These are phyloP conservation scores for Solanum lignicaule DNA, from an alignment of 257 asterid species.

Conservation along the genomic window DNA sequence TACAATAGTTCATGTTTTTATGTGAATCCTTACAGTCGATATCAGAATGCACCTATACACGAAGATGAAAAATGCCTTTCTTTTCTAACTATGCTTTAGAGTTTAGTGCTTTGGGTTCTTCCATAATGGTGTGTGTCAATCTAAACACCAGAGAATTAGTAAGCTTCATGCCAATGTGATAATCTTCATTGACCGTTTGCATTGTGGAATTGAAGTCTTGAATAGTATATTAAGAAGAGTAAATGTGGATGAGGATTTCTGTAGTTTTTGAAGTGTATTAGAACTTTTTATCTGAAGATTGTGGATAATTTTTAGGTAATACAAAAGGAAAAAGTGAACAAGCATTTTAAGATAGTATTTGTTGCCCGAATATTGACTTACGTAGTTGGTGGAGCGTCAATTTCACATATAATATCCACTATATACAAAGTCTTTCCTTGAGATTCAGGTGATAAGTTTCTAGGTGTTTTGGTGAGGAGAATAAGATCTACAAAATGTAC, in stretches of 20 bases:
- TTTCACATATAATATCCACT: background rate
- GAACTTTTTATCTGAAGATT: background rate
- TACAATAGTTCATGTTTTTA: background rate
- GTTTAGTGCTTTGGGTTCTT: background rate
- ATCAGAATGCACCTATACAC: background rate
- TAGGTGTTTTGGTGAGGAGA: background rate
- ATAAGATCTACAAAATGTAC: background rate
- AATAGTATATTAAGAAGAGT: background rate
- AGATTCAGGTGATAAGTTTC: background rate
- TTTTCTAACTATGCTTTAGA: background rate
- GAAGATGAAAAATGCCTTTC: background rate
- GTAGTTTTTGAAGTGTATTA: background rate
- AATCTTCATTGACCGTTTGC: background rate
- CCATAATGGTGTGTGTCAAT: conserved; percentile 8
- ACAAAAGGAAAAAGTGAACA: background rate
- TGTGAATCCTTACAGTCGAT: background rate
- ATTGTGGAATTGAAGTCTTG: background rate
- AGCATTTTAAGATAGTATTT: background rate
- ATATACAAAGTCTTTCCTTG: background rate
- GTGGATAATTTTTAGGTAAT: background rate
- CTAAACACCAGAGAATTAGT: conserved; percentile 13
- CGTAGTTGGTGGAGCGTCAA: background rate
- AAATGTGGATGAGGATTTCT: background rate
- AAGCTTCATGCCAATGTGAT: background rate
- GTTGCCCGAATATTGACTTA: background rate